phyloP scores from a whole-genome alignment of 805 yeast species.

The Torulaspora microellipsoides region DNA sequence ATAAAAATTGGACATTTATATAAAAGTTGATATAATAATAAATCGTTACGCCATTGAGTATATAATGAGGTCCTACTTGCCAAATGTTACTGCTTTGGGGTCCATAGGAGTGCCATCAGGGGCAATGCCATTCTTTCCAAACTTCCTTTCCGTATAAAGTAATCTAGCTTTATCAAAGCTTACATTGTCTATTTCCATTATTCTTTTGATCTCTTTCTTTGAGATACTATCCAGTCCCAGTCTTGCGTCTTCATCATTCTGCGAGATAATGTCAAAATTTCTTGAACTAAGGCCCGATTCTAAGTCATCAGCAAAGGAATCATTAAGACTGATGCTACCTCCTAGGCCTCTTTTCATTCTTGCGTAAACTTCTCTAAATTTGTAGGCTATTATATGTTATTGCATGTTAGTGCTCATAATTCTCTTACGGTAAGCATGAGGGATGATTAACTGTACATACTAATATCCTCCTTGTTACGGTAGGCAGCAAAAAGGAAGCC shows the following conservation, averaged over 20 bases:
- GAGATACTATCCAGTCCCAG: slow-evolving; percentile 57
- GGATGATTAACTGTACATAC: slow-evolving; percentile 12
- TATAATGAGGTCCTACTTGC: slow-evolving; percentile 2
- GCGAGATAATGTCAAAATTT: slow-evolving; percentile 48
- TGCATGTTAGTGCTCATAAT: no score
- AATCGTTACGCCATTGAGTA: no score
- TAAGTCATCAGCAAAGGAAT: slow-evolving; percentile 44
- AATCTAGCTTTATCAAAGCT: slow-evolving; percentile 69
- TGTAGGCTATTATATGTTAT: slow-evolving; percentile 6
- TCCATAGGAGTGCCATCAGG: slow-evolving; percentile 66
- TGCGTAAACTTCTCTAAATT: slow-evolving; percentile 13
- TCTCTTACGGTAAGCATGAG: no score
- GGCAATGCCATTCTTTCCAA: slow-evolving; percentile 51
- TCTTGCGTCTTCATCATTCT: slow-evolving; percentile 51
- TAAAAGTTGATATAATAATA: background rate
- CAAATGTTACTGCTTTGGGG: slow-evolving; percentile 55
- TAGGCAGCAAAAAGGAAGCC: slow-evolving; percentile 2
- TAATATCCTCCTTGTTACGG: slow-evolving; percentile 9
- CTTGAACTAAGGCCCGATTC: slow-evolving; percentile 56
- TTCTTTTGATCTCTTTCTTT: slow-evolving; percentile 44
- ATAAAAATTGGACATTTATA: slow-evolving; percentile 1
- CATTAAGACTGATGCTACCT: slow-evolving; percentile 24
- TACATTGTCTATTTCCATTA: slow-evolving; percentile 50
- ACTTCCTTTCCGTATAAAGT: slow-evolving; percentile 42
- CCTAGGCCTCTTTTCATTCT: slow-evolving; percentile 26